Evolutionary conservation across 805 yeast genomes (phyloP).

Genomic region (Suhomyces sp.): DNA sequence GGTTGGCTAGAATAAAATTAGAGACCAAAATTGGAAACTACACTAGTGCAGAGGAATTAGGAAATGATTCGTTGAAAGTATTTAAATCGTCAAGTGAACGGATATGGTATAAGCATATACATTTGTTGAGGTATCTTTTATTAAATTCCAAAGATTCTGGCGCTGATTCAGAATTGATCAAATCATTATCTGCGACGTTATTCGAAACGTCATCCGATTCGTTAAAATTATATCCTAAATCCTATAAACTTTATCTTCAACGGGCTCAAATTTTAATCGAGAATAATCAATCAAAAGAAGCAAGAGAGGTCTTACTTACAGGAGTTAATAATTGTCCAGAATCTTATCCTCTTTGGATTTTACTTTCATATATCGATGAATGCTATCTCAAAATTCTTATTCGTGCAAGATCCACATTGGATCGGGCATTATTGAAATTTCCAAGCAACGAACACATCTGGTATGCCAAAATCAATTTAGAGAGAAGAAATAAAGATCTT

Average conservation of each 20-base stretch:
- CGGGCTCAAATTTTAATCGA: constrained; percentile 54
- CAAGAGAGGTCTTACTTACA: constrained; percentile 46
- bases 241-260: constrained; percentile 59
- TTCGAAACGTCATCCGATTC: constrained; percentile 33
- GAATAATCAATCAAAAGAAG: constrained; percentile 29
- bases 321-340: constrained; percentile 53
- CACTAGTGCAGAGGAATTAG: constrained; percentile 41
- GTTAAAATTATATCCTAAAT: constrained; percentile 46
- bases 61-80: constrained; percentile 27
- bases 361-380: constrained; percentile 50
- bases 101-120: constrained; percentile 62
- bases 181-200: not conserved
- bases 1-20: constrained; percentile 73
- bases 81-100: constrained; percentile 36
- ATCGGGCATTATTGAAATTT: constrained; percentile 51
- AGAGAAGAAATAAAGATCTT: constrained; percentile 46
- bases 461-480: constrained; percentile 59
- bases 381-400: constrained; percentile 38
- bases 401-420: constrained; percentile 71
- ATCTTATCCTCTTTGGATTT: constrained; percentile 53
- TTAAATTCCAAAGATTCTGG: not conserved
- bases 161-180: not conserved
- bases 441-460: constrained; percentile 54
- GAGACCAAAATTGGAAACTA: constrained; percentile 48
- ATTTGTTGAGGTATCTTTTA: constrained; percentile 43